Percentiles rank a stretch among this genome's conserved stretches.
phyloP scores from a whole-genome alignment of 2,329 filamentous ascomycete genomes.

The Paecilomyces sp. region DNA sequence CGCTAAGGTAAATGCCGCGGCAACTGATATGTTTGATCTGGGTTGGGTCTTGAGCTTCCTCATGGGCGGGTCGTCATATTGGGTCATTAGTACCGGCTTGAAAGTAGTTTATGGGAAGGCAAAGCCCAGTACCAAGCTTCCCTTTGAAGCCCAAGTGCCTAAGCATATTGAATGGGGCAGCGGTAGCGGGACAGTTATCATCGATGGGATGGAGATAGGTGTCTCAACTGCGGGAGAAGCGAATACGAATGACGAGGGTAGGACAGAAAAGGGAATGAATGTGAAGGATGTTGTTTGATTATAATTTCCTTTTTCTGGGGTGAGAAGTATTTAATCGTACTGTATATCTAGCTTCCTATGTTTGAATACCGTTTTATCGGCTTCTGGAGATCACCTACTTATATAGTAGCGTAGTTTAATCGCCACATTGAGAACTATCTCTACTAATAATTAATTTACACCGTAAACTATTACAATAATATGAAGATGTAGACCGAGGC shows the following conservation, averaged over 20 bases:
- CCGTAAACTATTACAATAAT: too few relatives aligned
- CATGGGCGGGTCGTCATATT: conserved; percentile 12
- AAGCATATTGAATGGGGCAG: conserved; percentile 2
- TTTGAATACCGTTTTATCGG: neutral
- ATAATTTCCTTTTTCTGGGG: neutral
- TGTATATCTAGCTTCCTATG: neutral
- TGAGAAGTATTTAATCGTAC: neutral
- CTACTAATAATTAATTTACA: too few relatives aligned
- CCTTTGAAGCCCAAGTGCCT: conserved; percentile 4
- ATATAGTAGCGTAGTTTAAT: too few relatives aligned
- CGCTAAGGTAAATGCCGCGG: conserved; percentile 6
- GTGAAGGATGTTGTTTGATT: neutral
- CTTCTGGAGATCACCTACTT: too few relatives aligned
- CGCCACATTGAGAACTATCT: too few relatives aligned
- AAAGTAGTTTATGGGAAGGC: neutral
- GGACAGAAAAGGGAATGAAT: neutral
- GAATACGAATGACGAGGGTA: neutral
- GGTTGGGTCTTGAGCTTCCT: conserved; percentile 17
- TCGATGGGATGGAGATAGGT: conserved; percentile 2
- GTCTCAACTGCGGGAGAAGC: neutral
- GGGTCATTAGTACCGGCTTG: conserved; percentile 6
- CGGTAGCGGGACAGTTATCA: conserved; percentile 1
- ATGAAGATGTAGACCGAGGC: too few relatives aligned
- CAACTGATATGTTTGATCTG: conserved; percentile 14
- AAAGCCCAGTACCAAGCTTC: neutral